Base-by-base conservation (phyloP, 345 rosid genomes). In the Excoecaria cochinchinensis region DNA sequence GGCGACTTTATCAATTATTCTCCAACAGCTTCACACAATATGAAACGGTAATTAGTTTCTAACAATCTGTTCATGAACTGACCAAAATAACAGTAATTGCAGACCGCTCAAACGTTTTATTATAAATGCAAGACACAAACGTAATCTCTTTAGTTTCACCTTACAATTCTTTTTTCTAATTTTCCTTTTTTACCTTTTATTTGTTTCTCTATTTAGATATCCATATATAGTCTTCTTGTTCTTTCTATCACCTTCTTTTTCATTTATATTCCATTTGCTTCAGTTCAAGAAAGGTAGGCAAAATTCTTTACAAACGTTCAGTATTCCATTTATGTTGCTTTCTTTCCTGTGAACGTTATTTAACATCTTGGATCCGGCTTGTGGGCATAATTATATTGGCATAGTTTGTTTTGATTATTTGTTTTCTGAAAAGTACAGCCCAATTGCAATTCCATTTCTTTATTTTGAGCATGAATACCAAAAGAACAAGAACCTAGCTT, bases 331-430 rank as follows among this genome's bases (percentile, higher is more conserved):
- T 31, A 16, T 16, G 8, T 48, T 31, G 31, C 1, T 1, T 31
- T 31, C 2, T 31, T 68, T 21, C 14, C 12, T 22, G 5, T 22
- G 5, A 7, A 16, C 2, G 6, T 39, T 42, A 25, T 46, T 17
- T 25, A 50, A 63, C 57, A 47, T 73, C 17, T 17, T 46, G 47
- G 68, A 73, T 61, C n/a, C 25, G 38, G 13, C 57, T 44, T 5
- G 67, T 60, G 0, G 31, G 67, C 25, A 66, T 22, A 40, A 42
- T 42, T 10, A 24, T 6, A 60, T 12, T 60, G 13, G 5, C 64
- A 60, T 60, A 60, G 16, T 60, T 9, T 19, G 46, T 62, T 66
- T 42, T 66, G 69, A 19, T 47, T 39, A 55, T 67, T 64, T 22
- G 25, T 22, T 67, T 22, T 46, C 55, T 47, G 22, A 16, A 31